Conservation (phyloP, 352 stramenopile species). For the Pythium apleroticum region DNA sequence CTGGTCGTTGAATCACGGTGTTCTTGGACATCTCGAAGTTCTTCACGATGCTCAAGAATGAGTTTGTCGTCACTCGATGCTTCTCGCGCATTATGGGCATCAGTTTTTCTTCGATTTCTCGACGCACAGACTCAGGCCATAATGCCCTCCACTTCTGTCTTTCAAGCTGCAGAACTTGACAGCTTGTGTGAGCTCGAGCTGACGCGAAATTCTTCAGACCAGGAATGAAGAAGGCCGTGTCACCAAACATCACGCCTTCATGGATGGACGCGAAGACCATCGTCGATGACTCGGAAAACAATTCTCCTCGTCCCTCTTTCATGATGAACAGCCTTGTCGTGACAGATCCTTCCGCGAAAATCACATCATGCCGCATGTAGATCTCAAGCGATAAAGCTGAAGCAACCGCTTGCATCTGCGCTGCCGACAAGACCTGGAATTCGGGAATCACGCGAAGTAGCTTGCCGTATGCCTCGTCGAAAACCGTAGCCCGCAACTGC, state of each 20-base stretch:
- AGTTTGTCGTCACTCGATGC: conserved; percentile 1
- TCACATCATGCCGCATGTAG: conserved; percentile 52
- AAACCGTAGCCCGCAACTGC: conserved; percentile 33
- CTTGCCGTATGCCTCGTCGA: conserved; percentile 48
- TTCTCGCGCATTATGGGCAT: conserved; percentile 26
- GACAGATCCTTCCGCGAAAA: conserved; percentile 40
- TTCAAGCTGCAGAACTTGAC: conserved; percentile 57
- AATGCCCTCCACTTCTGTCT: conserved; percentile 40
- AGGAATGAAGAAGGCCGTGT: conserved; percentile 58
- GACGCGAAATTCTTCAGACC: conserved; percentile 38
- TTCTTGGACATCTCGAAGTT: conserved; percentile 19
- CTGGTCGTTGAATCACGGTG: conserved; percentile 33
- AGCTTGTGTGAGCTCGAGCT: conserved; percentile 43
- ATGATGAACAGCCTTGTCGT: conserved; percentile 48
- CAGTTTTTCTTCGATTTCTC: conserved; percentile 37
- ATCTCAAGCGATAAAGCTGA: conserved; percentile 45
- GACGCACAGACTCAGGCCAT: conserved; percentile 41
- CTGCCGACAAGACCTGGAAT: conserved; percentile 29
- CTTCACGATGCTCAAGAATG: conserved; percentile 16
- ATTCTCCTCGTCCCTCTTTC: conserved; percentile 46
- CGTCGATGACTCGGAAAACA: conserved; percentile 34
- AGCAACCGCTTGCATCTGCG: conserved; percentile 41
- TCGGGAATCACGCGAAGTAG: conserved; percentile 37
- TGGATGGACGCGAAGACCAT: conserved; percentile 37
- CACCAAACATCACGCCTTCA: conserved; percentile 45